phyloP scores from a whole-genome alignment of 2,329 filamentous ascomycete genomes.

The Xylariales sp. region DNA sequence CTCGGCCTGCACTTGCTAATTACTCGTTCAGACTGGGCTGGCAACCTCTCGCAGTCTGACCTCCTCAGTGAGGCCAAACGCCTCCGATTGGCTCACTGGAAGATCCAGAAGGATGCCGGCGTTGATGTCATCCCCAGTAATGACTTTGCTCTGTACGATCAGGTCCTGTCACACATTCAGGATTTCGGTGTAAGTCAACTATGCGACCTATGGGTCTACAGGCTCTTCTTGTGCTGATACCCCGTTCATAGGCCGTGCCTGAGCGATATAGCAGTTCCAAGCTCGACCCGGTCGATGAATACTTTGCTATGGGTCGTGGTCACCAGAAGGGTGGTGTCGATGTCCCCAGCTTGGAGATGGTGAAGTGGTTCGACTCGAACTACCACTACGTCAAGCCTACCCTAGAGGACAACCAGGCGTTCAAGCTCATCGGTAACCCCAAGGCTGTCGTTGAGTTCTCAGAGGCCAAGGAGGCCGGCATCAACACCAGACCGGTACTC shows the following conservation, averaged over 20 bases:
- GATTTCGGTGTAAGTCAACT: slow-evolving; percentile 75
- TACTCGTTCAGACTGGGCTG: slow-evolving; percentile 63
- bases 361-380: slow-evolving; percentile 99
- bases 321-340: slow-evolving; percentile 94
- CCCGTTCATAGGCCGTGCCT: slow-evolving; percentile 66
- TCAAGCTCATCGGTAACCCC: slow-evolving; percentile 80
- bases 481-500: slow-evolving; percentile 87
- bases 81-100: slow-evolving; percentile 95
- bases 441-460: slow-evolving; percentile 94
- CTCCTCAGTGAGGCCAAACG: slow-evolving; percentile 94
- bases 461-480: slow-evolving; percentile 96
- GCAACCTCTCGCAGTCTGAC: slow-evolving; percentile 87
- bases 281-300: slow-evolving; percentile 86
- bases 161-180: slow-evolving; percentile 96
- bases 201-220: neutral
- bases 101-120: slow-evolving; percentile 98
- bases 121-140: slow-evolving; percentile 98
- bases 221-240: slow-evolving; percentile 15
- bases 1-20: slow-evolving; percentile 12
- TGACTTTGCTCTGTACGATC: slow-evolving; percentile 98
- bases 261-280: slow-evolving; percentile 90
- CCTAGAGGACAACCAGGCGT: slow-evolving; percentile 92
- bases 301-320: slow-evolving; percentile 99
- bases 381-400: slow-evolving; percentile 99
- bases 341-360: slow-evolving; percentile 95